phyloP scores from a whole-genome alignment of 2,329 filamentous ascomycete species.

The Coleophoma crateriformis region DNA sequence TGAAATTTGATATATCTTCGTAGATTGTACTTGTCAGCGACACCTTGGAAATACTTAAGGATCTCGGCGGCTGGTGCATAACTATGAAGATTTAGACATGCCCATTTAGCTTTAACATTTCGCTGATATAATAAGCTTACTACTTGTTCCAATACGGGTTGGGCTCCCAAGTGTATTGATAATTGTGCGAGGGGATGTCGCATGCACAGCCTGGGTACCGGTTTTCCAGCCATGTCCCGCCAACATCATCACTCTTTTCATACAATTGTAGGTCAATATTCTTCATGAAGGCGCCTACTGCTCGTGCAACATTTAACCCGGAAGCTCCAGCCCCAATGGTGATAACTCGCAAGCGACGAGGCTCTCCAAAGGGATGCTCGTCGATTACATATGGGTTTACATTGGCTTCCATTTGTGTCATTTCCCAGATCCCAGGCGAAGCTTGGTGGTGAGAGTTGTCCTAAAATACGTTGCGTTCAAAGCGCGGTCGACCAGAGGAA shows the following conservation, averaged over 20 bases:
- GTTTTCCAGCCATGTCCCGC: conserved; percentile 49
- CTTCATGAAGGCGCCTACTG: conserved; percentile 13
- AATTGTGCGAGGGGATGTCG: conserved; percentile 43
- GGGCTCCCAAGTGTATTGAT: conserved; percentile 52
- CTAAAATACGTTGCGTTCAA: too few species aligned
- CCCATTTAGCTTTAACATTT: conserved; percentile 37
- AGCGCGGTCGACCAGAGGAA: too few species aligned
- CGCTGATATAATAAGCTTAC: conserved; percentile 37
- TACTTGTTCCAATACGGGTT: conserved; percentile 49
- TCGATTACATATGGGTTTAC: neutral
- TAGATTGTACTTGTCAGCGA: conserved; percentile 35
- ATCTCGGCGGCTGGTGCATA: conserved; percentile 3
- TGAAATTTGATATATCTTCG: conserved; percentile 34
- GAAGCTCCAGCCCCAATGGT: conserved; percentile 41
- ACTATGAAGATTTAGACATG: conserved; percentile 30
- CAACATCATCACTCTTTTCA: conserved; percentile 44
- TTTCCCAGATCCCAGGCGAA: too few species aligned
- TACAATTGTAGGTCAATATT: conserved; percentile 33
- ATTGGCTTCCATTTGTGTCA: too few species aligned
- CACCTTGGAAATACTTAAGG: conserved; percentile 36
- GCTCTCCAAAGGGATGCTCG: neutral
- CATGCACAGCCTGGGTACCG: conserved; percentile 50
- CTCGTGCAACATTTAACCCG: conserved; percentile 36
- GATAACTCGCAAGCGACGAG: conserved; percentile 18
- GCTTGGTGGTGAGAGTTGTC: too few species aligned